Conservation (phyloP, 1,139 yeast species). For the Pneumocystis wakefieldiae region DNA sequence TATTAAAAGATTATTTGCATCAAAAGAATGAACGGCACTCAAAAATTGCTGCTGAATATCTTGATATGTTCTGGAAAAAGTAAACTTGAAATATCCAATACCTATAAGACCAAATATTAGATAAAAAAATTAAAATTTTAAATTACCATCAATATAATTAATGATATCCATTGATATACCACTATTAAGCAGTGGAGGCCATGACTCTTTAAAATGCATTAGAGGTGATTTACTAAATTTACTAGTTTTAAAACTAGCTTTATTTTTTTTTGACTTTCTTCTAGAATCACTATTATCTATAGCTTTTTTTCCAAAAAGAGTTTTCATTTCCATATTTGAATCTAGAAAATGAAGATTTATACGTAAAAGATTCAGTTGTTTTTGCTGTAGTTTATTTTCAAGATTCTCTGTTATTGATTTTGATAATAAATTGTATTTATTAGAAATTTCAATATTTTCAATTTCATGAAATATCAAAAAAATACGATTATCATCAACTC, state of each 20-base stretch:
- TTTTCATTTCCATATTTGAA: conserved; percentile 63
- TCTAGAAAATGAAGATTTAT: conserved; percentile 30
- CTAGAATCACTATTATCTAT: conserved; percentile 51
- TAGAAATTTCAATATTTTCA: not conserved
- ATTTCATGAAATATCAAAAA: not conserved
- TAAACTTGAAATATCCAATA: conserved; percentile 31
- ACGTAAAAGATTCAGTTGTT: not conserved
- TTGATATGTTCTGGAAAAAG: conserved; percentile 19
- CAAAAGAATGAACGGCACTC: conserved; percentile 16
- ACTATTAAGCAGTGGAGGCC: conserved; percentile 58
- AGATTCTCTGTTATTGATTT: not conserved
- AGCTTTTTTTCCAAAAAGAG: conserved; percentile 60
- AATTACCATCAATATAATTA: conserved; percentile 14
- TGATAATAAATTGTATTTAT: not conserved
- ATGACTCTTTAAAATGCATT: conserved; percentile 64
- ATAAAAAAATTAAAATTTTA: not conserved
- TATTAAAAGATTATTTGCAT: conserved; percentile 34
- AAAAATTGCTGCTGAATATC: conserved; percentile 25
- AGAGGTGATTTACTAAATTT: conserved; percentile 55
- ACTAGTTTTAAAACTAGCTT: conserved; percentile 27
- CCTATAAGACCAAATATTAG: conserved; percentile 19
- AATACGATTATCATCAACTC: not conserved
- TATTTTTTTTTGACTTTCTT: conserved; percentile 23
- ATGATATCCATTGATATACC: conserved; percentile 48
- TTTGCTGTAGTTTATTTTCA: not conserved